Evolutionary conservation across 208 protist species (phyloP).

Genomic region (Acanthamoeba quina): DNA sequence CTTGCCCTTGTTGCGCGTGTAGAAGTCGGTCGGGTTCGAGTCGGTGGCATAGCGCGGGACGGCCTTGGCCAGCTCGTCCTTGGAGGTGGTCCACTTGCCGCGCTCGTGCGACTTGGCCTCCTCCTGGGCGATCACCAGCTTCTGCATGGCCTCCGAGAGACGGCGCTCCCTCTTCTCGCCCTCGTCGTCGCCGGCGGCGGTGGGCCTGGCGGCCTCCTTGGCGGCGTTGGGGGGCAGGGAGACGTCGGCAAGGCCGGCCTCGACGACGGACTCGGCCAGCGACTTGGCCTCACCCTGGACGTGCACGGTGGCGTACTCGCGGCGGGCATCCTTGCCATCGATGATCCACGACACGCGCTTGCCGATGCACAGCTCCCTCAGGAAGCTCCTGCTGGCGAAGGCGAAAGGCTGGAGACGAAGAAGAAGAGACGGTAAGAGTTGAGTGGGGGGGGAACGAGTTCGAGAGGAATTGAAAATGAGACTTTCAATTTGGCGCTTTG

Average conservation of each 20-base stretch:
- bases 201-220: constrained; percentile 14
- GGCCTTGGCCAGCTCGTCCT: constrained; percentile 58
- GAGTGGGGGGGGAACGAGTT: no score
- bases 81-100: constrained; percentile 64
- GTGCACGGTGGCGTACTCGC: constrained; percentile 67
- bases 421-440: neutral
- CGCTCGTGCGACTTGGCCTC: constrained; percentile 57
- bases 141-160: constrained; percentile 36
- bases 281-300: constrained; percentile 4
- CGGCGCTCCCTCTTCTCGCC: constrained; percentile 31
- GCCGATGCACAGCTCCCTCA: constrained; percentile 66
- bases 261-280: constrained; percentile 63
- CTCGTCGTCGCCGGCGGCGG: constrained; percentile 24
- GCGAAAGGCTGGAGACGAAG: constrained; percentile 33
- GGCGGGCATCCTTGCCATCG: constrained; percentile 37
- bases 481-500: no score
- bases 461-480: neutral
- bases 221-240: constrained; percentile 63
- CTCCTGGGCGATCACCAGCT: constrained; percentile 1
- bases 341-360: constrained; percentile 52
- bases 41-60: constrained; percentile 29
- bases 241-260: constrained; percentile 63
- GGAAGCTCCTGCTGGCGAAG: constrained; percentile 49
- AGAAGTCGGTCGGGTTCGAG: constrained; percentile 55
- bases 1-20: constrained; percentile 68